phyloP scores from a whole-genome alignment of 805 yeast genomes.

The Kluyveromyces dobzhanskii region DNA sequence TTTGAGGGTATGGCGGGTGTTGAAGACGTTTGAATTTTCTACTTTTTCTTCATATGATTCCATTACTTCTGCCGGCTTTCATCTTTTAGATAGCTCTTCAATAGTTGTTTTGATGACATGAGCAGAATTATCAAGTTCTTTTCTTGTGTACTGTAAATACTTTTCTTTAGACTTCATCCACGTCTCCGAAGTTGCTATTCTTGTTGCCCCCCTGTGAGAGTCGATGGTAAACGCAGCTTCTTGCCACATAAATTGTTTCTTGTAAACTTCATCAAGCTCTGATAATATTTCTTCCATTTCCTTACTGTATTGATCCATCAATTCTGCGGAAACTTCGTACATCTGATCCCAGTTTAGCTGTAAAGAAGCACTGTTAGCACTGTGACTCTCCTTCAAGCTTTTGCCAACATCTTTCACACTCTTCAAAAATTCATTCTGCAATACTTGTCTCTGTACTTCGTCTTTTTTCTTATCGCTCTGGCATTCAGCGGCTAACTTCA shows the following conservation, averaged over 20 bases:
- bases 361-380: conserved; percentile 7
- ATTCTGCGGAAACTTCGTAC: conserved; percentile 22
- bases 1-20: conserved; percentile 44
- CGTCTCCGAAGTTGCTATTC: conserved; percentile 19
- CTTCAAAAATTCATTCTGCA: conserved; percentile 12
- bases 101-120: conserved; percentile 23
- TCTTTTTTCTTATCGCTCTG: conserved; percentile 12
- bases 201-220: conserved; percentile 23
- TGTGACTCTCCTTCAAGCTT: conserved; percentile 7
- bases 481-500: conserved; percentile 21
- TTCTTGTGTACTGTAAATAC: conserved; percentile 15
- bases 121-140: conserved; percentile 20
- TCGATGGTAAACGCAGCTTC: conserved; percentile 27
- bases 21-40: conserved; percentile 8
- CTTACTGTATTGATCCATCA: conserved; percentile 25
- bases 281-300: conserved; percentile 17
- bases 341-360: conserved; percentile 26
- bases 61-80: neutral
- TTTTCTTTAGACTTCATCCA: conserved; percentile 24
- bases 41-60: neutral
- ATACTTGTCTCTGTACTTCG: conserved; percentile 9
- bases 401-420: conserved; percentile 14
- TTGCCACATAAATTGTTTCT: conserved; percentile 24
- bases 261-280: conserved; percentile 18
- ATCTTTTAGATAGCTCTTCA: conserved; percentile 13